Conservation (phyloP, 306 rosid genomes). For the Medicago arabica region DNA sequence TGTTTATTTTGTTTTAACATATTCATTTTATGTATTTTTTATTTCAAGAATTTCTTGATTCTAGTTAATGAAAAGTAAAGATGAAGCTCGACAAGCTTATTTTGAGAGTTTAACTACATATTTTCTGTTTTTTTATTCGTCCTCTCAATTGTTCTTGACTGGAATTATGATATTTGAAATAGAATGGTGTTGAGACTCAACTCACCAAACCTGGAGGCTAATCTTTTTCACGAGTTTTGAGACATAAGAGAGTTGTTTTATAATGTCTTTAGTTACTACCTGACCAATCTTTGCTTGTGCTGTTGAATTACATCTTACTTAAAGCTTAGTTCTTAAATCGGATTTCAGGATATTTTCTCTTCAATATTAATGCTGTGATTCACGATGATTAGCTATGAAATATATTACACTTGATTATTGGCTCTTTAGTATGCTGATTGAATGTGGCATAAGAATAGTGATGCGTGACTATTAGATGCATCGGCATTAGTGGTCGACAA, state of each 20-base stretch:
- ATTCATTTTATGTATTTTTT: slow-evolving; percentile 38
- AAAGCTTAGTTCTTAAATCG: no score
- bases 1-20: slow-evolving; percentile 32
- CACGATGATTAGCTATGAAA: no score
- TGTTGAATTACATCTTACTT: neutral
- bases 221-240: no score
- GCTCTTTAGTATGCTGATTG: no score
- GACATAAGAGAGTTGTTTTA: neutral
- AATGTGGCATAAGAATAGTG: no score
- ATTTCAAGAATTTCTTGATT: slow-evolving; percentile 22
- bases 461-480: no score
- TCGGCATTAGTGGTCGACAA: no score
- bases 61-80: slow-evolving; percentile 33
- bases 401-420: no score
- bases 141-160: neutral
- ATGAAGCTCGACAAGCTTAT: slow-evolving; percentile 13
- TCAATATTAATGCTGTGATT: no score
- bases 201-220: no score
- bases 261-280: neutral
- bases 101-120: neutral
- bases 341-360: no score
- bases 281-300: neutral
- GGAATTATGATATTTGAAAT: neutral
- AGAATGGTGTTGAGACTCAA: no score
- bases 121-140: neutral